A percentile compares a stretch with the other conserved stretches of the same genome.
Evolutionary conservation across 345 rosid genomes (phyloP).

Genomic region (Abelmoschus esculentus): DNA sequence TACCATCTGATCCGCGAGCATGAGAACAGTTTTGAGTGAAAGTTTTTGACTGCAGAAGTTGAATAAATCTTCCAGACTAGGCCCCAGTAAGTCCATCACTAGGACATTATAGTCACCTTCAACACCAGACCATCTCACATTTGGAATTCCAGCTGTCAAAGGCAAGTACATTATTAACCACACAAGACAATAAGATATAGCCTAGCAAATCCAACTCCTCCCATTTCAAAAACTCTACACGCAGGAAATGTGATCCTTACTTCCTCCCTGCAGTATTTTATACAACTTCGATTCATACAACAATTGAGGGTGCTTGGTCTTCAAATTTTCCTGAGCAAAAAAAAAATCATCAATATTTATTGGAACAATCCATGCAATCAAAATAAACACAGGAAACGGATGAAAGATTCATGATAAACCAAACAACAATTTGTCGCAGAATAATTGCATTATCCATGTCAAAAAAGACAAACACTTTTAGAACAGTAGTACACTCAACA

Average conservation of each 20-base stretch:
- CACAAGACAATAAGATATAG: background rate
- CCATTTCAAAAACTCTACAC: background rate
- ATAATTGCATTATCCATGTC: background rate
- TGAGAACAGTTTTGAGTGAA: slow-evolving; percentile 84
- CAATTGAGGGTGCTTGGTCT: slow-evolving; percentile 96
- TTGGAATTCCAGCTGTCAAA: slow-evolving; percentile 83
- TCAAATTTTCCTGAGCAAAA: slow-evolving; percentile 67
- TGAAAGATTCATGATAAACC: background rate
- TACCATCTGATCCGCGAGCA: slow-evolving; percentile 99
- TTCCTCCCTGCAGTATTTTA: slow-evolving; percentile 91
- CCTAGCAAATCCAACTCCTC: background rate
- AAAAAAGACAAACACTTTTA: too few species aligned
- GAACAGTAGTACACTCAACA: background rate
- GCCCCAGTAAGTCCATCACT: slow-evolving; percentile 96
- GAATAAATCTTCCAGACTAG: slow-evolving; percentile 93
- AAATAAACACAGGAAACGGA: slow-evolving; percentile 10
- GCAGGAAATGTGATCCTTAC: slow-evolving; percentile 32
- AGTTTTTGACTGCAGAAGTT: slow-evolving; percentile 79
- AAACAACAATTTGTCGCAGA: background rate
- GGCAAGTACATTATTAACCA: background rate
- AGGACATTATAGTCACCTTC: slow-evolving; percentile 93
- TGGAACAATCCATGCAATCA: slow-evolving; percentile 1
- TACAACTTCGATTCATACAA: slow-evolving; percentile 84
- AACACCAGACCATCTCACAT: slow-evolving; percentile 81
- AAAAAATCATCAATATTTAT: background rate